Percentiles rank a stretch among this genome's conserved stretches.
Conservation (phyloP, 257 asterid genomes). For the Solanum rostratum region DNA sequence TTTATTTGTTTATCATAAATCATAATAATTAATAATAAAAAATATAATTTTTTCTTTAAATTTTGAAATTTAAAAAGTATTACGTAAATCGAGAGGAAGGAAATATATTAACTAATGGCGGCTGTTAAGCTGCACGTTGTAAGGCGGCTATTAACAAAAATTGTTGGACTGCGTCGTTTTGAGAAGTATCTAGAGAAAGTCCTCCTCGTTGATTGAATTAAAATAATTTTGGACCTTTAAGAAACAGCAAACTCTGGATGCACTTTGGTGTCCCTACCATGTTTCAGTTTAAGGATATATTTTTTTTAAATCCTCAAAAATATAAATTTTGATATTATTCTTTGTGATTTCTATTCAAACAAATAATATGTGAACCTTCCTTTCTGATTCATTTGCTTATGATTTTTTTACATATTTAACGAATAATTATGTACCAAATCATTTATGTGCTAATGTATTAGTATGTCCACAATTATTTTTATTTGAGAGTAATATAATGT, state of each 20-base stretch:
- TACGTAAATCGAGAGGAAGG: too few relatives aligned
- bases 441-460: neutral
- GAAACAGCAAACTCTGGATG: neutral
- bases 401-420: neutral
- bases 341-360: neutral
- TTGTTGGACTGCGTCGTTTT: neutral
- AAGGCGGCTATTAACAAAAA: neutral
- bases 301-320: neutral
- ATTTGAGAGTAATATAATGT: too few relatives aligned
- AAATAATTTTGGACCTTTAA: neutral
- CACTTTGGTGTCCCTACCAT: neutral
- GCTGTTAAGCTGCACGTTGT: neutral
- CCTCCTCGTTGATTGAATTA: neutral
- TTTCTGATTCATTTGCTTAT: neutral
- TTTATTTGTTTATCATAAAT: too few relatives aligned
- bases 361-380: neutral
- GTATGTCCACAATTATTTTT: neutral
- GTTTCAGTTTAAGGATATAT: too few relatives aligned
- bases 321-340: neutral
- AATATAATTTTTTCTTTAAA: too few relatives aligned
- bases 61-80: too few relatives aligned
- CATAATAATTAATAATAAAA: too few relatives aligned
- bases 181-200: neutral
- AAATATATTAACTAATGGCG: neutral
- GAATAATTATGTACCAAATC: neutral